Evolutionary conservation across 441 rosid genomes (phyloP).

Genomic region (Populus hybrid): DNA sequence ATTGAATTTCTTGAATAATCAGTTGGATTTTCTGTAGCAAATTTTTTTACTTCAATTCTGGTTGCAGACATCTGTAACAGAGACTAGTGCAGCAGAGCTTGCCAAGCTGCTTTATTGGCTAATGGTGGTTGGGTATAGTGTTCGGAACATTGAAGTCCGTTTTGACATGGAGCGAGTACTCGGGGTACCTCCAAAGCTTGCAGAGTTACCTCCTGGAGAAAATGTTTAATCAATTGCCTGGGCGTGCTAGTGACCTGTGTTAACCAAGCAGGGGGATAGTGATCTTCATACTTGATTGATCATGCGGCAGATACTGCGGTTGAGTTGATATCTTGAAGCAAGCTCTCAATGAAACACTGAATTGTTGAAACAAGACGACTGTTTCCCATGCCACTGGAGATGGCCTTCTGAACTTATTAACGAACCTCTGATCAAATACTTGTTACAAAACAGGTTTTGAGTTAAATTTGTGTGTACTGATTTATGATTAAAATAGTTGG

Average conservation of each 20-base stretch:
- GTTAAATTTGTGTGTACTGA: neutral
- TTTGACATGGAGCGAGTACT: slow-evolving; percentile 94
- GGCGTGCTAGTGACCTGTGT: neutral
- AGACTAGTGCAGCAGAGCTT: slow-evolving; percentile 83
- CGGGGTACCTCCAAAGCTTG: slow-evolving; percentile 68
- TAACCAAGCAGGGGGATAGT: slow-evolving; percentile 8
- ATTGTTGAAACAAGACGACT: neutral
- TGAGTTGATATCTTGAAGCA: neutral
- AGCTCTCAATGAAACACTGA: neutral
- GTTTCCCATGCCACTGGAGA: neutral
- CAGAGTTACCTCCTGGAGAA: slow-evolving; percentile 92
- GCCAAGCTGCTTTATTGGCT: slow-evolving; percentile 88
- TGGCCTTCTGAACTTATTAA: neutral
- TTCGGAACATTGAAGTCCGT: slow-evolving; percentile 95
- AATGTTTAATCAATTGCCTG: slow-evolving; percentile 28
- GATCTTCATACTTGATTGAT: slow-evolving; percentile 4
- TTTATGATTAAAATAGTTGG: neutral
- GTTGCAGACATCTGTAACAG: slow-evolving; percentile 61
- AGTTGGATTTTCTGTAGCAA: neutral
- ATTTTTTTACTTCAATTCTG: slow-evolving; percentile 11
- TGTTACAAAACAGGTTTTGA: neutral
- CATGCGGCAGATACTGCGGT: neutral
- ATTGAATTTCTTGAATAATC: neutral
- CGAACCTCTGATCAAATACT: neutral
- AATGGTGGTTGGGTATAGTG: slow-evolving; percentile 95